A percentile compares a stretch with the other conserved stretches of the same genome.
Evolutionary conservation across 306 rosid genomes (phyloP).

Genomic region (Trichosanthes cucumerina): DNA sequence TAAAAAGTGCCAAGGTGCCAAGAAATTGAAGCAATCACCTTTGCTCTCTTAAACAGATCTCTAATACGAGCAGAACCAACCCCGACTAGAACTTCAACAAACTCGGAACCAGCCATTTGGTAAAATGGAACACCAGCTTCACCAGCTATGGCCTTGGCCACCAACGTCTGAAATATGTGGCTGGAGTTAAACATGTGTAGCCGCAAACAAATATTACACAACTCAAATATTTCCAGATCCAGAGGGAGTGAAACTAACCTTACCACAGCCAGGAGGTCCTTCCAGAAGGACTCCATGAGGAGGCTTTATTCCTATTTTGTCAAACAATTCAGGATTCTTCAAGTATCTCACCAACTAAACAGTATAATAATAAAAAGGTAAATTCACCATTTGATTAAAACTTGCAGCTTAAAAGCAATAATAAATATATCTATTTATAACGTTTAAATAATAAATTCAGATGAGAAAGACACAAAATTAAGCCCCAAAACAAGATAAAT

Average conservation of each 20-base stretch:
- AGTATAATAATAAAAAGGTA: slow-evolving; percentile 19
- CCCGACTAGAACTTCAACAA: slow-evolving; percentile 97
- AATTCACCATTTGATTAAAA: neutral
- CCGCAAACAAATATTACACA: neutral
- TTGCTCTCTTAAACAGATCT: slow-evolving; percentile 94
- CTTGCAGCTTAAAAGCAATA: neutral
- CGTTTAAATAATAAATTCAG: neutral
- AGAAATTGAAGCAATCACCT: slow-evolving; percentile 38
- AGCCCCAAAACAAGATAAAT: neutral
- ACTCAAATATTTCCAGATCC: slow-evolving; percentile 10
- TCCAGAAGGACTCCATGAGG: slow-evolving; percentile 98
- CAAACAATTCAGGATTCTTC: slow-evolving; percentile 92
- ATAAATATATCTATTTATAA: neutral
- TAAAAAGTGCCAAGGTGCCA: neutral
- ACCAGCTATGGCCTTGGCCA: slow-evolving; percentile 99
- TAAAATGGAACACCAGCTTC: slow-evolving; percentile 99
- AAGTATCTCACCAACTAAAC: slow-evolving; percentile 90
- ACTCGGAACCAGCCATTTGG: slow-evolving; percentile 99
- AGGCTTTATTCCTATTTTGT: slow-evolving; percentile 94
- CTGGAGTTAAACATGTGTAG: slow-evolving; percentile 5
- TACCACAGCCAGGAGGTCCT: slow-evolving; percentile 99
- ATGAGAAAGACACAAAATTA: neutral
- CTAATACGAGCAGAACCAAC: slow-evolving; percentile 99
- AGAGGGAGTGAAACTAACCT: slow-evolving; percentile 47
- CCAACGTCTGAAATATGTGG: slow-evolving; percentile 66